Base-by-base conservation (phyloP, 331 rosid species). In the Acacia concinna region DNA sequence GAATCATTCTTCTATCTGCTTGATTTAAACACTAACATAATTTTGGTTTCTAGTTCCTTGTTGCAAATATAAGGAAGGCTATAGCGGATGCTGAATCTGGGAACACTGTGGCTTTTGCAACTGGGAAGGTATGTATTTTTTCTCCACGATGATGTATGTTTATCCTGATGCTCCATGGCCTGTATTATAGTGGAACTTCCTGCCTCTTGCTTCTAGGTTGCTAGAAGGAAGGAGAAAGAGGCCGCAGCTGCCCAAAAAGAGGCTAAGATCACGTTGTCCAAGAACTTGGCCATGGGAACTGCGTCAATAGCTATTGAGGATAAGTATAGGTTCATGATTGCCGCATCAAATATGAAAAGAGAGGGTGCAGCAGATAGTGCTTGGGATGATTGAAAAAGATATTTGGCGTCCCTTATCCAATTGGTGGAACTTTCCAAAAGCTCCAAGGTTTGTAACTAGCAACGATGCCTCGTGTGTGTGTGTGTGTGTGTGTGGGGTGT, bases 361-460 rank as follows among this genome's bases (percentile, higher is more conserved):
- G 96, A 89, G 86, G 97, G 97, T 1, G 85, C 91, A 15, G 97
- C 97, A 25, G 97, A 93, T 79, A 82, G 96, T 81, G 97, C 97
- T 60, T 93, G 97, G 97, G 92, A 93, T 71, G 97, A 93, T 76
- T 92, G 54, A 79, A 35, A 62, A 60, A 13, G 82, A 60, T 40
- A 20, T 79, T 11, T 54, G 64, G 60, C 81, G 70, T 66, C 75
- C 80, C 54, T 68, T 78, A 60, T 69, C 71, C 52, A 84, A 80
- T 35, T 59, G 75, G 71, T 23, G 77, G 34, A 72, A 83, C 65
- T 66, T 86, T 82, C 79, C 60, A 46, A 23, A 71, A 78, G 65
- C 77, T 52, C 60, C 62, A 80, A 71, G 85, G 80, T 81, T 77
- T 79, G 88, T 76, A 54, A 73, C 38, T 25, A 72, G 73, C 65